Base-by-base conservation (phyloP, 139 green algal genomes). In the Micromonas commoda region DNA sequence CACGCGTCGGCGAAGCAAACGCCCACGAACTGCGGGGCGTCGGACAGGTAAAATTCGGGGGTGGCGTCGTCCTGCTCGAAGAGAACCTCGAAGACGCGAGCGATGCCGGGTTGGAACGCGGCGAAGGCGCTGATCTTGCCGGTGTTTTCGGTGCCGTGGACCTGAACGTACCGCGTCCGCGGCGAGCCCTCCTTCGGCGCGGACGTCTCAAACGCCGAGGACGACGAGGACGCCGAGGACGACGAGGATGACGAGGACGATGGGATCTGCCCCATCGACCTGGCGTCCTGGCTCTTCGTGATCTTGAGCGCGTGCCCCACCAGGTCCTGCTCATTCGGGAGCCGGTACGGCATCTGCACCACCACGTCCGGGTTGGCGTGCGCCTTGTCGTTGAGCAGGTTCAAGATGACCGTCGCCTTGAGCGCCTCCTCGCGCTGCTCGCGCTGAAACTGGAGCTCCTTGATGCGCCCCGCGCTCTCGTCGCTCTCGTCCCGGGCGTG, bases 361-460 rank as follows among this genome's bases (percentile, higher is more conserved):
- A 71, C 45, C 13, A 71, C 3, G 3, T 71, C 28, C 64, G 64
- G 64, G 21, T 23, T 33, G 9, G 26, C 61, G 24, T 21, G 60
- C 20, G 9, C 24, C 16, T 31, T 68, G 28, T 35, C 28, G 13
- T 13, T 4, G 21, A 26, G 64, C 4, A 71, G 29, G 33, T 71
- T 71, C 64, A 71, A 20, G 4, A 71, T 29, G 3, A 33, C 64
- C 23, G 64, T 71, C 64, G 64, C 64, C 29, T 71, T 71, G n/a
- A 52, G 9, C 45, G 45, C 45, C 45, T 57, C 45, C 45, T 57
- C 45, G 45, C 9, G 45, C 45, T 57, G 45, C 45, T 16, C 9
- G 9, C 45, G 45, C 45, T 57, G 9, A 9, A 16, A 57, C 45
- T n/a, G n/a, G n/a, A 57, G 45, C 45, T 57, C 45, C 9, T 16